These are phyloP conservation scores for Hypoxylon sp. DNA, from an alignment of 2,329 filamentous ascomycete genomes.

Conservation along the genomic window DNA sequence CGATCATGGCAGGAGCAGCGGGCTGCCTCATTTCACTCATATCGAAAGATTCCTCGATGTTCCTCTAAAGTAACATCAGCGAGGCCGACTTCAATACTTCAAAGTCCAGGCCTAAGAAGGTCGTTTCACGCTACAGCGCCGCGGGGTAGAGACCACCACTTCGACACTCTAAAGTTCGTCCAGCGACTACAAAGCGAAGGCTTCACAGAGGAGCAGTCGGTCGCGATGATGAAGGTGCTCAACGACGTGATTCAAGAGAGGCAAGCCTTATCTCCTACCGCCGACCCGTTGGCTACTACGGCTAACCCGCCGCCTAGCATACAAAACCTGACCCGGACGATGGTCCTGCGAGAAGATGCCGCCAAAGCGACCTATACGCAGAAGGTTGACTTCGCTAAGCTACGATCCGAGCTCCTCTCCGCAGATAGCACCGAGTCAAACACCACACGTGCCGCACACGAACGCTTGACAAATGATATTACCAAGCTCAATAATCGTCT, in stretches of 20 bases:
- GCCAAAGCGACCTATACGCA: conserved; percentile 85
- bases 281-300: conserved; percentile 8
- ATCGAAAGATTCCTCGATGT: conserved; percentile 35
- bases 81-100: conserved; percentile 46
- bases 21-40: conserved; percentile 50
- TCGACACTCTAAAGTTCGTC: conserved; percentile 98
- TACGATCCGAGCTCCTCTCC: conserved; percentile 92
- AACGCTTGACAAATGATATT: conserved; percentile 93
- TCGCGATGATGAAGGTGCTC: conserved; percentile 98
- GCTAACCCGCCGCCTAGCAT: conserved; percentile 70
- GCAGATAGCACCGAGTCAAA: conserved; percentile 92
- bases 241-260: conserved; percentile 98
- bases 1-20: conserved; percentile 40
- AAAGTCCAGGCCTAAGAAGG: conserved; percentile 56
- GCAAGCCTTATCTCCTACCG: conserved; percentile 57
- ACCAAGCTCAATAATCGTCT: conserved; percentile 92
- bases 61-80: conserved; percentile 11
- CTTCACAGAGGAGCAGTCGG: conserved; percentile 94
- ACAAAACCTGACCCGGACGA: conserved; percentile 95
- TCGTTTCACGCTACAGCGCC: conserved; percentile 78
- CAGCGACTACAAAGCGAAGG: conserved; percentile 90
- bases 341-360: conserved; percentile 96
- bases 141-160: conserved; percentile 86
- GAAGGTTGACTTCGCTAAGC: conserved; percentile 98
- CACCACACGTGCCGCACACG: conserved; percentile 89